Base-by-base conservation (phyloP, 1,284 basidiomycete species). In the Puccinia hordei region DNA sequence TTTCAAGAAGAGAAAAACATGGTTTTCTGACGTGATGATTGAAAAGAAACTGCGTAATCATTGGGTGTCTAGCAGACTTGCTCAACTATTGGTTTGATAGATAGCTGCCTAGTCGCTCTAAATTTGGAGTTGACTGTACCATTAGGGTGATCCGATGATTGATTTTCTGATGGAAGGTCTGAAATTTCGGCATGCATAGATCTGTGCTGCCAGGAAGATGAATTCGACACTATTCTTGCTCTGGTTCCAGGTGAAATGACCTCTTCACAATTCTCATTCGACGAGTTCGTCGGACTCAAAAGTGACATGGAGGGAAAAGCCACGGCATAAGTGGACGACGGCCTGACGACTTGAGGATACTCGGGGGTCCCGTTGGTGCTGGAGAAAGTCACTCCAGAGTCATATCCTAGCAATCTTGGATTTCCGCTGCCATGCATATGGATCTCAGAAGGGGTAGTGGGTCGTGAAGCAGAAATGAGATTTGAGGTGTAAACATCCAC, bases 151-250 rank as follows among this genome's bases (percentile, higher is more conserved):
- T 8, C 46, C 12, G 12, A 46, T 46, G 41, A 38, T 24, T 46
- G 41, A 46, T 9, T 3, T 12, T 66, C 63, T 44, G 8, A 27
- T 27, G 22, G 41, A 46, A 66, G 63, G 5, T 10, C 63, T 66
- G 63, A 44, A 4, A 66, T 66, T 66, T 66, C 63, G 1, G 22
- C 63, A 9, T 66, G 63, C 38, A 66, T 46, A 13, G 63, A 66
- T 66, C 38, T 46, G 12, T 66, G 63, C 12, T 66, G n/a, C 41
- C 63, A 5, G 10, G 41, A 46, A 1, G 38, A 15, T 3, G 38
- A 44, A n/a, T 66, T 66, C n/a, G 63, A 66, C 2, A 66, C 41
- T 15, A 66, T 15, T 66, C 41, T 66, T 2, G 63, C 63, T 46
- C 63, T 19, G 13, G 10, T 66, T n/a, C 41, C 0, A 5, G n/a